These are phyloP conservation scores for Candida wancherniae DNA, from an alignment of 805 yeast species.

Conservation along the genomic window DNA sequence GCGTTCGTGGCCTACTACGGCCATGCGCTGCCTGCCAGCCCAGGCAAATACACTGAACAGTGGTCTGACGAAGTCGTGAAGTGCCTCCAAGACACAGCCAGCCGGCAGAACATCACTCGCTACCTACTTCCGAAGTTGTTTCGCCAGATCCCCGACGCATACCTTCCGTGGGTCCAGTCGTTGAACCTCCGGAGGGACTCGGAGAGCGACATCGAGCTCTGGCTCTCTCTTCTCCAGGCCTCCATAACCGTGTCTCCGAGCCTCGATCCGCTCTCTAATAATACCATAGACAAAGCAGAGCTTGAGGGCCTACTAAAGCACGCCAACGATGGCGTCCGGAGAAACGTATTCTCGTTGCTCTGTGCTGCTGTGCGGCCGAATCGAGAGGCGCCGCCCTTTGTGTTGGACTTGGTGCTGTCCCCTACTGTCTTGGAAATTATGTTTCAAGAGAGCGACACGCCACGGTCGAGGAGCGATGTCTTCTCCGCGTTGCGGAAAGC, in stretches of 20 bases:
- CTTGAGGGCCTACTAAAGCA: constrained; percentile 43
- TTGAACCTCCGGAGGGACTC: constrained; percentile 4
- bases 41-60: constrained; percentile 42
- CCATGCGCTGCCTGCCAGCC: constrained; percentile 14
- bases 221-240: constrained; percentile 11
- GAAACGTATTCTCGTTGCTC: constrained; percentile 56
- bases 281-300: constrained; percentile 4
- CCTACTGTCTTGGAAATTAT: constrained; percentile 31
- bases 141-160: constrained; percentile 43
- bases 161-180: constrained; percentile 31
- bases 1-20: constrained; percentile 36
- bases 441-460: constrained; percentile 9
- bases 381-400: constrained; percentile 43
- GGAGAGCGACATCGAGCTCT: constrained; percentile 4
- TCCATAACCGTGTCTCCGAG: constrained; percentile 7
- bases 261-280: constrained; percentile 8
- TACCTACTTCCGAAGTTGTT: constrained; percentile 64
- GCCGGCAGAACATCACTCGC: constrained; percentile 46
- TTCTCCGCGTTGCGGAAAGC: constrained; percentile 59
- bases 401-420: constrained; percentile 41
- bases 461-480: constrained; percentile 62
- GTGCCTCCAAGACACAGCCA: constrained; percentile 27
- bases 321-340: constrained; percentile 37
- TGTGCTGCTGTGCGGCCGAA: constrained; percentile 61
- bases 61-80: constrained; percentile 45